Evolutionary conservation across 371 early-diverging fungal genomes (phyloP).

Genomic region (Apophysomyces variabilis): DNA sequence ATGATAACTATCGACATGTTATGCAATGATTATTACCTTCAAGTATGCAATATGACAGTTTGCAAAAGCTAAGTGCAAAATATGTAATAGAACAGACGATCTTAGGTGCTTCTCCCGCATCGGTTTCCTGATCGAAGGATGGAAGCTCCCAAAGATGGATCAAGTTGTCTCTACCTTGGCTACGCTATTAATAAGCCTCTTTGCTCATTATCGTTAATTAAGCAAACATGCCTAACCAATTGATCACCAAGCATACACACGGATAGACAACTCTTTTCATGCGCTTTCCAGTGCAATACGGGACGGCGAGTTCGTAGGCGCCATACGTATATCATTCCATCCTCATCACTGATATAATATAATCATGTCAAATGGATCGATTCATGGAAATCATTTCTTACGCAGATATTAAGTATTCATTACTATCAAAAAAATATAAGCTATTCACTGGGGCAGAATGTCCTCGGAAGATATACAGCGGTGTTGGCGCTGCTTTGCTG

Average conservation of each 20-base stretch:
- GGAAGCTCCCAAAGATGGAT: constrained; percentile 50
- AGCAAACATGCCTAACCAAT: constrained; percentile 5
- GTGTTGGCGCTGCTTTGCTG: constrained; percentile 26
- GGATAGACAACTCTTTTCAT: constrained; percentile 36
- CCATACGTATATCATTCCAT: constrained; percentile 48
- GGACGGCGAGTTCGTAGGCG: constrained; percentile 41
- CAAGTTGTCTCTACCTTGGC: constrained; percentile 56
- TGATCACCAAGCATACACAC: constrained; percentile 2
- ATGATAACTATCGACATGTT: background rate
- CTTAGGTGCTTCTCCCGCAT: constrained; percentile 12
- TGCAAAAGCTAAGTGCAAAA: constrained; percentile 49
- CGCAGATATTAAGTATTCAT: constrained; percentile 41
- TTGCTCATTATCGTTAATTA: background rate
- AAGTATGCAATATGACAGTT: constrained; percentile 31
- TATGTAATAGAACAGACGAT: constrained; percentile 33
- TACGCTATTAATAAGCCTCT: constrained; percentile 17
- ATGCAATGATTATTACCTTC: constrained; percentile 13
- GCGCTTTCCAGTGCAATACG: constrained; percentile 46
- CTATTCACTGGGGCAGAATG: constrained; percentile 37
- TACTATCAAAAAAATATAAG: constrained; percentile 26
- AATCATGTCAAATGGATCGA: background rate
- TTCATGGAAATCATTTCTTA: constrained; percentile 13
- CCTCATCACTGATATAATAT: constrained; percentile 38
- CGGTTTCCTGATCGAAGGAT: constrained; percentile 11
- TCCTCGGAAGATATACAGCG: constrained; percentile 40